Evolutionary conservation across 768 basidiomycete genomes (phyloP).

Genomic region (Auricularia auricula-judae): DNA sequence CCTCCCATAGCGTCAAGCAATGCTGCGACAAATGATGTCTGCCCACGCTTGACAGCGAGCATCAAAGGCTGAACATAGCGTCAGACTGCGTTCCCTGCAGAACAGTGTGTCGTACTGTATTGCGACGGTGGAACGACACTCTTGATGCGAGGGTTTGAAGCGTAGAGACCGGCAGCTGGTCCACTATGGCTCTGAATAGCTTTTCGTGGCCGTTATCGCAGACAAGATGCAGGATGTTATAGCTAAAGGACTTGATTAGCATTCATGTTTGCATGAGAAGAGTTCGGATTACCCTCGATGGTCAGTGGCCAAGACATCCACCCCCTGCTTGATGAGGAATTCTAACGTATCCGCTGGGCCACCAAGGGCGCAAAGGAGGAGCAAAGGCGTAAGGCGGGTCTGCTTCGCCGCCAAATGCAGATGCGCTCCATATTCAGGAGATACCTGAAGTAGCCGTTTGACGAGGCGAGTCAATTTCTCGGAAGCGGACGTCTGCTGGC

Average conservation of each 20-base stretch:
- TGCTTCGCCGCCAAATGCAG: conserved; percentile 32
- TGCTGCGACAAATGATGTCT: conserved; percentile 18
- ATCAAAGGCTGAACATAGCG: conserved; percentile 35
- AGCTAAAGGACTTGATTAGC: conserved; percentile 21
- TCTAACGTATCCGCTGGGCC: conserved; percentile 30
- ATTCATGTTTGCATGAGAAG: no score
- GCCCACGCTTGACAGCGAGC: conserved; percentile 32
- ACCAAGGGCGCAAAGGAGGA: conserved; percentile 27
- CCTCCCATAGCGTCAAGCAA: conserved; percentile 17
- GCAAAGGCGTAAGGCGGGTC: conserved; percentile 35
- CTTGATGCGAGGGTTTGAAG: conserved; percentile 33
- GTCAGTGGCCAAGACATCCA: conserved; percentile 34
- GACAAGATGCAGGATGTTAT: conserved; percentile 46
- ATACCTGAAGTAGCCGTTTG: conserved; percentile 34
- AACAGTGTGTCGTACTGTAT: conserved; percentile 28
- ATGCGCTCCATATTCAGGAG: conserved; percentile 26
- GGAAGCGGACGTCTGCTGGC: conserved; percentile 9
- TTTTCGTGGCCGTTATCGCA: conserved; percentile 19
- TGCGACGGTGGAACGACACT: conserved; percentile 32
- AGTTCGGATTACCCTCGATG: conserved; percentile 25
- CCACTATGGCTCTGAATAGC: conserved; percentile 31
- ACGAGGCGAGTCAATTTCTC: conserved; percentile 7
- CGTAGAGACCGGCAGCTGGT: conserved; percentile 40
- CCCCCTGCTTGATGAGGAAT: conserved; percentile 36
- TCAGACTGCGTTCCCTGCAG: not conserved